Evolutionary conservation across 2,329 filamentous ascomycete genomes (phyloP).

Genomic region (Clathrospora elynae): DNA sequence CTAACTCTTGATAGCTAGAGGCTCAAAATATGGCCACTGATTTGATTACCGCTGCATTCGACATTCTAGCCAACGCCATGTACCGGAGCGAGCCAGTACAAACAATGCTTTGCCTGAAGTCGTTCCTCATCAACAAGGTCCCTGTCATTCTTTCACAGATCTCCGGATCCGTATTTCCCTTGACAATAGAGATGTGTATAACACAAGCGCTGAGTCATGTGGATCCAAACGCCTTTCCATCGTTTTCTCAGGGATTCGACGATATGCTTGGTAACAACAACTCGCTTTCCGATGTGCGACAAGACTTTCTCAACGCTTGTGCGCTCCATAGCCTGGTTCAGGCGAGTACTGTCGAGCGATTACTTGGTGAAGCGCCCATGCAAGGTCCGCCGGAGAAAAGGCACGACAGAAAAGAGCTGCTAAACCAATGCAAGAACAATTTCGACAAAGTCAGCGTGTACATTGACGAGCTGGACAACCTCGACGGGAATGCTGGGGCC

Average conservation of each 20-base stretch:
- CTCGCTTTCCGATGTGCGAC: slow-evolving; percentile 69
- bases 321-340: slow-evolving; percentile 84
- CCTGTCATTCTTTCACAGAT: slow-evolving; percentile 66
- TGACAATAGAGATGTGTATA: slow-evolving; percentile 68
- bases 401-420: slow-evolving; percentile 76
- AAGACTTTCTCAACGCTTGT: slow-evolving; percentile 88
- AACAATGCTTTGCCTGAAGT: slow-evolving; percentile 74
- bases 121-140: slow-evolving; percentile 80
- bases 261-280: slow-evolving; percentile 61
- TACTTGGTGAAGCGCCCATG: slow-evolving; percentile 84
- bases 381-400: slow-evolving; percentile 75
- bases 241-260: slow-evolving; percentile 67
- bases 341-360: slow-evolving; percentile 74
- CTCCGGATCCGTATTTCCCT: slow-evolving; percentile 61
- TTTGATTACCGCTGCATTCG: slow-evolving; percentile 85
- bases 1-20: slow-evolving; percentile 64
- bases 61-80: slow-evolving; percentile 84
- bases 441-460: slow-evolving; percentile 75
- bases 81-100: slow-evolving; percentile 68
- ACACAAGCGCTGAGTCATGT: slow-evolving; percentile 68
- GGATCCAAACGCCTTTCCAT: slow-evolving; percentile 66
- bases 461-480: slow-evolving; percentile 81
- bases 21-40: slow-evolving; percentile 78
- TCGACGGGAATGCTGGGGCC: slow-evolving; percentile 89
- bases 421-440: slow-evolving; percentile 77